Evolutionary conservation across 2,329 filamentous ascomycete species (phyloP).

Genomic region (Mariannaea elegans): DNA sequence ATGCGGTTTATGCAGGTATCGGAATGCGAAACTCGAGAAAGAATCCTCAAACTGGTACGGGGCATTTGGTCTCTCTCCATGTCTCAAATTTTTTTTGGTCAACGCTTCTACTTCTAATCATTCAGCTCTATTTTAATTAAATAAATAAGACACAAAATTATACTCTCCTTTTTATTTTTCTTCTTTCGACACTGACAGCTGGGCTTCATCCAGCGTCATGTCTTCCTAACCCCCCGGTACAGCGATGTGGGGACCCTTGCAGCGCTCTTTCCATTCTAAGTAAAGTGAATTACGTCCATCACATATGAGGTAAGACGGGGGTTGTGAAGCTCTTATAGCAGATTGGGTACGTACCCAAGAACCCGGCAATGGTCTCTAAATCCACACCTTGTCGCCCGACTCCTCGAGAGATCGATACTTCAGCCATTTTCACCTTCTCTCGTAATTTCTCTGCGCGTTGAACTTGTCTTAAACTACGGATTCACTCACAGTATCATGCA

Average conservation of each 20-base stretch:
- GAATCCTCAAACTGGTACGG: too few relatives aligned
- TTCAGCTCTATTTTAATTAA: too few relatives aligned
- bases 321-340: slow-evolving; percentile 1
- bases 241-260: slow-evolving; percentile 17
- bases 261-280: slow-evolving; percentile 1
- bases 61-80: too few relatives aligned
- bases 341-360: slow-evolving; percentile 37
- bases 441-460: slow-evolving; percentile 8
- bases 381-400: slow-evolving; percentile 40
- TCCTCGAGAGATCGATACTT: slow-evolving; percentile 21
- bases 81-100: too few relatives aligned
- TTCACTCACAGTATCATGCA: slow-evolving; percentile 42
- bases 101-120: too few relatives aligned
- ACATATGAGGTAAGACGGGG: slow-evolving; percentile 29
- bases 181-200: neutral
- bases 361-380: slow-evolving; percentile 22
- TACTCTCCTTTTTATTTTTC: neutral
- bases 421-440: slow-evolving; percentile 16
- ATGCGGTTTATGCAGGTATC: slow-evolving; percentile 38
- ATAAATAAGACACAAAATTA: neutral
- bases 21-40: slow-evolving; percentile 19
- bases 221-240: slow-evolving; percentile 14
- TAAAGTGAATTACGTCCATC: slow-evolving; percentile 2
- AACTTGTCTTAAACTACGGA: slow-evolving; percentile 9
- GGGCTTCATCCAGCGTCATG: neutral